phyloP scores from a whole-genome alignment of 148 eudicot species.

The Cornus kousa region DNA sequence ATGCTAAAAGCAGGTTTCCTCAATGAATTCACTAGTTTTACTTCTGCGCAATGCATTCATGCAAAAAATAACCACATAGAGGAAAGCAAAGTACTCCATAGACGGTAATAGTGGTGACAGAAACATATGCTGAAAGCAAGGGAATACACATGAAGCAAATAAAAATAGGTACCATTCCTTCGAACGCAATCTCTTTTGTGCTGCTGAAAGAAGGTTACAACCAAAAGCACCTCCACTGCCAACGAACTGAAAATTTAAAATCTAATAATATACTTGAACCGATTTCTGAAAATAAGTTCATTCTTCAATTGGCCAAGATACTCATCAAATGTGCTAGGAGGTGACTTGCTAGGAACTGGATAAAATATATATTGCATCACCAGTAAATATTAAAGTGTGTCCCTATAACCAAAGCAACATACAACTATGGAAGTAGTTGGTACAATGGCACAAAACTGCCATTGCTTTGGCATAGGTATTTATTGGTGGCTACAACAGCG shows the following conservation, averaged over 20 bases:
- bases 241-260: not conserved
- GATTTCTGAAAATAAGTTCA: not conserved
- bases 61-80: not conserved
- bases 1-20: no score
- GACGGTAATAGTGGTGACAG: not conserved
- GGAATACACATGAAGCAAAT: not conserved
- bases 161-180: not conserved
- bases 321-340: not conserved
- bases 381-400: not conserved
- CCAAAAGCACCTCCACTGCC: not conserved
- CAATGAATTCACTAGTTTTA: no score
- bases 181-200: not conserved
- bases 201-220: not conserved
- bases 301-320: not conserved
- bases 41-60: no score
- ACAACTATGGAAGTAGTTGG: no score
- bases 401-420: no score
- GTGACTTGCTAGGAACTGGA: not conserved
- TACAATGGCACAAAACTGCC: not conserved
- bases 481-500: no score
- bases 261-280: not conserved
- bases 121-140: not conserved
- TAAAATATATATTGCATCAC: not conserved
- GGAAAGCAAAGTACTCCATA: not conserved
- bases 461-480: not conserved